Base-by-base conservation (phyloP, 129 eudicot species). In the Flaveria trinervia region DNA sequence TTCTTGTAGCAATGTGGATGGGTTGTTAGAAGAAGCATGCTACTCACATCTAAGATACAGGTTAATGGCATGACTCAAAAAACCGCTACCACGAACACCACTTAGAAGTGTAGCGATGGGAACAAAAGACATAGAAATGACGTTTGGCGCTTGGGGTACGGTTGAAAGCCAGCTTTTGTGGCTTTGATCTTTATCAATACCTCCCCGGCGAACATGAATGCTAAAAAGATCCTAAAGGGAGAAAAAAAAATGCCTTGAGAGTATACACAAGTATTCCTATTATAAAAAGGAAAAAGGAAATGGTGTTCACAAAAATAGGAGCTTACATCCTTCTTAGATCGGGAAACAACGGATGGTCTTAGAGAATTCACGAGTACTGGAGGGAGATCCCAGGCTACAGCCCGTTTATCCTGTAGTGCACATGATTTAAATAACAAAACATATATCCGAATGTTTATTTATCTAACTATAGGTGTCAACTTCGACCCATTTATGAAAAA, bases 91-190 rank as follows among this genome's bases (percentile, higher is more conserved):
- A 49, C 85, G 90, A 17, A 91, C 87, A 23, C 99, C 99, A 79
- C 85, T 84, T 68, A 94, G 82, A 78, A 94, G 97, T 43, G 97
- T 86, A 66, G 87, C 87, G 16, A 94, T 89, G 14, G 99, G 99
- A 76, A 94, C 90, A 76, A 91, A 91, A 46, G 97, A 87, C 99
- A 94, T 91, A 9, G 99, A 89, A 77, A 88, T 86, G 73, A 85
- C 99, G 62, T 88, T 87, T 5, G 99, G 99, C 15, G 88, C 86
- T 76, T 91, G 96, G 76, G 97, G 78, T 46, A 94, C 92, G 7
- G 96, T 87, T 26, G 99, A 89, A 87, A 94, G 96, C 99, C 99
- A 94, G 73, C 81, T 79, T 13, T 86, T 80, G 76, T 94, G 99
- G 74, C 89, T 84, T 81, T 92, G 97, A 41, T 94, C 94, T n/a